Conservation (phyloP, 1,284 basidiomycete species). For the Ustilago vetiveriae region DNA sequence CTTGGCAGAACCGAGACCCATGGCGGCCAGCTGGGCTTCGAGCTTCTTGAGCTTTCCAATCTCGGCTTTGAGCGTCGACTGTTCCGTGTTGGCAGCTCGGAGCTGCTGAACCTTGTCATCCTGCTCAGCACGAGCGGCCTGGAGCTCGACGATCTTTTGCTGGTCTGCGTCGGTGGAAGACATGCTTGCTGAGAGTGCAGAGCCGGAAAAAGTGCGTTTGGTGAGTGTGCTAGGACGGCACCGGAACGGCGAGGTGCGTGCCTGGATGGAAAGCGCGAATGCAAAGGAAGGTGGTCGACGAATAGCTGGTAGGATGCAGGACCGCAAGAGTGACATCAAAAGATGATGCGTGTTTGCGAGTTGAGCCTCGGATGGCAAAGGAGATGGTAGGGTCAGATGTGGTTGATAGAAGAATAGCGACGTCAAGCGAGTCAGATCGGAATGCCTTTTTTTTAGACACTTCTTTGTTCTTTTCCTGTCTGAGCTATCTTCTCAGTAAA, state of each 20-base stretch:
- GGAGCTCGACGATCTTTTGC: constrained; percentile 32
- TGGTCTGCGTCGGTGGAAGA: constrained; percentile 21
- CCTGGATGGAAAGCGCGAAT: neutral
- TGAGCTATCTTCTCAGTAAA: too few relatives aligned
- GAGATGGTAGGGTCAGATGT: neutral
- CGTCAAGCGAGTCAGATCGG: constrained; percentile 1
- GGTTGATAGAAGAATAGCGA: neutral
- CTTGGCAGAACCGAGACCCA: constrained; percentile 37
- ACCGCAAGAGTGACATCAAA: constrained; percentile 35
- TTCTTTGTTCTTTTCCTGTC: neutral
- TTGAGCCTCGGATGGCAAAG: too few relatives aligned
- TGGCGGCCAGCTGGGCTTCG: constrained; percentile 49
- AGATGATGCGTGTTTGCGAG: neutral
- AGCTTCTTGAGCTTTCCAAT: constrained; percentile 52
- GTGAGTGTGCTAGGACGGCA: constrained; percentile 20
- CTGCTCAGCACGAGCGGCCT: constrained; percentile 50
- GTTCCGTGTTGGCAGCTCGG: constrained; percentile 42
- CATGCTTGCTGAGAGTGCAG: constrained; percentile 6
- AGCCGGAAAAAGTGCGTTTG: constrained; percentile 20
- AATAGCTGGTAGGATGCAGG: constrained; percentile 14
- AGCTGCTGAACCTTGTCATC: constrained; percentile 57
- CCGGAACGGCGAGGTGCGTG: constrained; percentile 3
- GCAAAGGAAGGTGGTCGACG: constrained; percentile 11
- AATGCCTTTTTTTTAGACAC: neutral
- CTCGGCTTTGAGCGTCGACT: constrained; percentile 46